Conservation (phyloP, 192 early-diverging fungal species). For the Entophlyctis helioformis region DNA sequence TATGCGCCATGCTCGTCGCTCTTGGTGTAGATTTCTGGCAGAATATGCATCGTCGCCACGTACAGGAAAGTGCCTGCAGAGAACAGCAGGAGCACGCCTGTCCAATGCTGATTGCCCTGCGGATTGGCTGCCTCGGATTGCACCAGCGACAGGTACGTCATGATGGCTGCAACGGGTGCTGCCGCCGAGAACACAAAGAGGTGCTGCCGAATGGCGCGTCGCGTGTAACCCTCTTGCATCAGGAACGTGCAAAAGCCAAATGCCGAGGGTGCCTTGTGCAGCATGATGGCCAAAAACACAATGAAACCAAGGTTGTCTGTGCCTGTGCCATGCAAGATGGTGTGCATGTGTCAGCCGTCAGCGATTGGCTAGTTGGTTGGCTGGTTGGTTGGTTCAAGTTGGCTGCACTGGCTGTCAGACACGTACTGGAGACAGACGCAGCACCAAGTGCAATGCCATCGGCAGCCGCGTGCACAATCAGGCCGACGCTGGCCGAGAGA, state of each 20-base stretch:
- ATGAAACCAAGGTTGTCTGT: conserved; percentile 32
- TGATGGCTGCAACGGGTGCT: conserved; percentile 72
- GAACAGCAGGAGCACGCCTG: conserved; percentile 73
- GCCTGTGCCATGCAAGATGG: no score
- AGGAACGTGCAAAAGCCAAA: conserved; percentile 86
- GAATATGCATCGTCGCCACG: conserved; percentile 76
- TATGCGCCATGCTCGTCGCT: background rate
- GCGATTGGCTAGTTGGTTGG: no score
- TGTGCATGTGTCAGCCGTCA: no score
- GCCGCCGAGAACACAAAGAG: conserved; percentile 70
- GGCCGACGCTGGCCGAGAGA: conserved; percentile 69
- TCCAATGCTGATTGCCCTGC: conserved; percentile 48
- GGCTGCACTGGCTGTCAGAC: background rate
- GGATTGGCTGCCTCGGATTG: conserved; percentile 15
- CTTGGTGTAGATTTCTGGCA: conserved; percentile 46
- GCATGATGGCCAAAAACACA: conserved; percentile 87
- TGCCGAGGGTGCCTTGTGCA: conserved; percentile 92
- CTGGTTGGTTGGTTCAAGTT: no score
- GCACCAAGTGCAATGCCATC: conserved; percentile 93
- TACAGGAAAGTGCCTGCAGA: conserved; percentile 79
- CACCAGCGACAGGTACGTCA: conserved; percentile 26
- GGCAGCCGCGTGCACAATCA: conserved; percentile 91
- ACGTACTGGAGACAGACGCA: conserved; percentile 47
- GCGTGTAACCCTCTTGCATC: conserved; percentile 53
- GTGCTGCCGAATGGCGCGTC: conserved; percentile 54